These are phyloP conservation scores for Trichomonas tenax DNA, from an alignment of 208 protist species.

Conservation along the genomic window DNA sequence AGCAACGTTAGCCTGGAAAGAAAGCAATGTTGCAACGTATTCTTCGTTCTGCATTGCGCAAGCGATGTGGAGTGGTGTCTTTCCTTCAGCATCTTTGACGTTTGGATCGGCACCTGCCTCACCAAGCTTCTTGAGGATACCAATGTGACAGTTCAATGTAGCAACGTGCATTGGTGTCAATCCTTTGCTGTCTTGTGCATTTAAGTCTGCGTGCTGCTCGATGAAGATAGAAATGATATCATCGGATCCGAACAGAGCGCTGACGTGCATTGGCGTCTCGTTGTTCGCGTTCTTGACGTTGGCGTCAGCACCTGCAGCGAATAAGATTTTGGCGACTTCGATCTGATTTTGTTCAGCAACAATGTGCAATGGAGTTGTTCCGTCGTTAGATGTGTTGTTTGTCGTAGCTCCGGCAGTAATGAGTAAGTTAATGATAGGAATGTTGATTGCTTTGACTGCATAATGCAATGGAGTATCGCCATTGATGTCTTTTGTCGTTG, in stretches of 20 bases:
- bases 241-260: background rate
- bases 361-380: slow-evolving; percentile 5
- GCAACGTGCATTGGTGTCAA: background rate
- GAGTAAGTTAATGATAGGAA: background rate
- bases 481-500: background rate
- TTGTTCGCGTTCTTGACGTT: background rate
- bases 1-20: background rate
- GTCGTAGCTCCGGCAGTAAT: background rate
- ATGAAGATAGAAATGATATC: background rate
- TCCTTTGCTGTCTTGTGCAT: background rate
- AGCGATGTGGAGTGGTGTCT: background rate
- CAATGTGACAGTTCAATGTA: background rate
- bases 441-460: background rate
- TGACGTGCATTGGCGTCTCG: background rate
- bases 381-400: background rate
- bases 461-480: background rate
- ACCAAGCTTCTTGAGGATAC: background rate
- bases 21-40: background rate
- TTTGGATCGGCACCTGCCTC: background rate
- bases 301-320: background rate
- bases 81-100: background rate
- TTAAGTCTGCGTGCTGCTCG: background rate
- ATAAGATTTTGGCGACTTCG: slow-evolving; percentile 1
- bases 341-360: background rate
- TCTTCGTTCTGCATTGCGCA: background rate